phyloP scores from a whole-genome alignment of 257 asterid genomes.

The Ophiorrhiza pumila region DNA sequence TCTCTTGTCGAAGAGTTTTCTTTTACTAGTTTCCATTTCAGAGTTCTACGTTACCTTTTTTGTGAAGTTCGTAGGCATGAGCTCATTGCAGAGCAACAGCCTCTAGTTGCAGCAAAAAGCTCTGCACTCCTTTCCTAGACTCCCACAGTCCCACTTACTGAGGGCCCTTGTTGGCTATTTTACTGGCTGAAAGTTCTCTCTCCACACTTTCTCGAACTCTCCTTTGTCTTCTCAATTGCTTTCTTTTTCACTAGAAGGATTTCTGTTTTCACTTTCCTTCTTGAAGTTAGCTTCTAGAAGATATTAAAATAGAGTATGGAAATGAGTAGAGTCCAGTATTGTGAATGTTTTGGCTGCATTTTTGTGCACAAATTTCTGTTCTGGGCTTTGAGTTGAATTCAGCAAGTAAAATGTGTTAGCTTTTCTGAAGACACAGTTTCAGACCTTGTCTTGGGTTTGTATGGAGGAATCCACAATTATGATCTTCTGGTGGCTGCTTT shows the following conservation, averaged over 20 bases:
- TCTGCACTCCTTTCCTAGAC: neutral
- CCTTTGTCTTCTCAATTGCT: neutral
- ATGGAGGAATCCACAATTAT: neutral
- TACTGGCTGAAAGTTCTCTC: neutral
- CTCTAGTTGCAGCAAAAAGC: neutral
- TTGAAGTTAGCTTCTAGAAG: neutral
- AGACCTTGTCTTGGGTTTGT: neutral
- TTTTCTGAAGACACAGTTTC: neutral
- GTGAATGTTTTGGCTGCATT: neutral
- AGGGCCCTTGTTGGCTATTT: neutral
- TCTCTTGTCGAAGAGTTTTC: neutral
- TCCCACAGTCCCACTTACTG: neutral
- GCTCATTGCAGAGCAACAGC: neutral
- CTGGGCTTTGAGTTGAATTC: neutral
- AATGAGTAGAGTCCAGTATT: neutral
- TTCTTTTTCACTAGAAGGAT: neutral
- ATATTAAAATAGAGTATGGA: neutral
- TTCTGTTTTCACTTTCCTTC: neutral
- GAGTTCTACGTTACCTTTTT: neutral
- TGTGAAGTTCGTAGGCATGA: neutral
- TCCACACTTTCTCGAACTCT: neutral
- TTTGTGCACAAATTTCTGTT: neutral
- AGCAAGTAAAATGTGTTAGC: neutral
- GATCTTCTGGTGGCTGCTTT: neutral
- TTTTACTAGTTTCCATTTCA: neutral